Conservation (phyloP, 2,329 filamentous ascomycete genomes). For the Ascomycota sp. region DNA sequence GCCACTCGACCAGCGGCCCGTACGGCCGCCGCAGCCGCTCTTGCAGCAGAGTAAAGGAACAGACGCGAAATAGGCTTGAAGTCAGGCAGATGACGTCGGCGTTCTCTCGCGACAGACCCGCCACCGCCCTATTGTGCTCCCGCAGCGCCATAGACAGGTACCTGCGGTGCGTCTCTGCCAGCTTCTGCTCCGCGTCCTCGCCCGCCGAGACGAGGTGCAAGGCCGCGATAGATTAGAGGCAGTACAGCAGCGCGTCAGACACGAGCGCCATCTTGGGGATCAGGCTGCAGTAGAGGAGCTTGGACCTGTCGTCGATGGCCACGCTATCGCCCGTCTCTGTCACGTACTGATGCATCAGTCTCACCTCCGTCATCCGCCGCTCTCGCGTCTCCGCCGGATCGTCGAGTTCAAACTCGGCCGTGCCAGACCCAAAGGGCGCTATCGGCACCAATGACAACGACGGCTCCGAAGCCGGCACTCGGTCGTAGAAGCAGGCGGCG, state of each 20-base stretch:
- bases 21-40: conserved; percentile 3
- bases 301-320: conserved; percentile 4
- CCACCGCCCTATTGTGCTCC: conserved; percentile 4
- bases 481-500: conserved; percentile 5
- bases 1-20: conserved; percentile 4
- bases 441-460: conserved; percentile 1
- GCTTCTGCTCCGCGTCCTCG: conserved; percentile 1
- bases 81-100: conserved; percentile 4
- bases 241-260: conserved; percentile 5
- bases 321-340: conserved; percentile 3
- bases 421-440: conserved; percentile 1
- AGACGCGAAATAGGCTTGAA: conserved; percentile 3
- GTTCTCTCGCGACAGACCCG: conserved; percentile 1
- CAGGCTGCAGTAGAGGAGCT: conserved; percentile 1
- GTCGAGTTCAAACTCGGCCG: conserved; percentile 3
- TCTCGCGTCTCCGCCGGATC: conserved; percentile 4
- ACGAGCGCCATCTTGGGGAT: conserved; percentile 3
- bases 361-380: conserved; percentile 4
- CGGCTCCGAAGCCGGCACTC: conserved; percentile 1
- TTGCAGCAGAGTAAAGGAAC: conserved; percentile 4
- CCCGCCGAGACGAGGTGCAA: conserved; percentile 2
- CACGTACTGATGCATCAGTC: conserved; percentile 5
- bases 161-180: conserved; percentile 3
- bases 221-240: conserved; percentile 5
- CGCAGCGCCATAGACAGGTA: conserved; percentile 5